phyloP scores from a whole-genome alignment of 2,329 filamentous ascomycete species.

The Drechslerella stenobrocha region DNA sequence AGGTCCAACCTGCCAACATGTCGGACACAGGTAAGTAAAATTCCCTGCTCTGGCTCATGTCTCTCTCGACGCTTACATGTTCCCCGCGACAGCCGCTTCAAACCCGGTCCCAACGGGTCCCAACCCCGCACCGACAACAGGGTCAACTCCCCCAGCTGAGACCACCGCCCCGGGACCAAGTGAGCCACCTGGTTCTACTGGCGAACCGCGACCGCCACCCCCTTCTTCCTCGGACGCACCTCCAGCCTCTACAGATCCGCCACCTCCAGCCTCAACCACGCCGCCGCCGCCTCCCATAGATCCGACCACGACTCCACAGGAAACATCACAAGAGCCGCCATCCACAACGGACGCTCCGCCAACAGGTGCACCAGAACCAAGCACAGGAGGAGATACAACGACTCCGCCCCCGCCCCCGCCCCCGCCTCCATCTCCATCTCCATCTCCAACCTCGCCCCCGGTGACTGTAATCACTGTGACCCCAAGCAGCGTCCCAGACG shows the following conservation, averaged over 20 bases:
- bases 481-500: constrained; percentile 24
- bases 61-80: background rate
- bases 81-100: background rate
- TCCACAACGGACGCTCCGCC: constrained; percentile 29
- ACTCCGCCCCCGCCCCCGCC: constrained; percentile 30
- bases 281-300: background rate
- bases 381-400: constrained; percentile 16
- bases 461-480: constrained; percentile 47
- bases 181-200: background rate
- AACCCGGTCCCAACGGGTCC: constrained; percentile 7
- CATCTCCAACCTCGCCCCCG: constrained; percentile 15
- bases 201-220: background rate
- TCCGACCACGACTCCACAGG: constrained; percentile 22
- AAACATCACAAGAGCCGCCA: constrained; percentile 9
- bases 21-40: constrained; percentile 35
- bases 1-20: no score
- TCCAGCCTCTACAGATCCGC: no score
- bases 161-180: background rate
- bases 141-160: constrained; percentile 5
- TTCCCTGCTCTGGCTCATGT: background rate
- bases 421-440: no score
- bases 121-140: constrained; percentile 1
- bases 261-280: background rate
- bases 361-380: constrained; percentile 14
- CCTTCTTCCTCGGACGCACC: constrained; percentile 2